These are phyloP conservation scores for Trichosporon asahii DNA, from an alignment of 1,284 basidiomycete species.

Conservation along the genomic window DNA sequence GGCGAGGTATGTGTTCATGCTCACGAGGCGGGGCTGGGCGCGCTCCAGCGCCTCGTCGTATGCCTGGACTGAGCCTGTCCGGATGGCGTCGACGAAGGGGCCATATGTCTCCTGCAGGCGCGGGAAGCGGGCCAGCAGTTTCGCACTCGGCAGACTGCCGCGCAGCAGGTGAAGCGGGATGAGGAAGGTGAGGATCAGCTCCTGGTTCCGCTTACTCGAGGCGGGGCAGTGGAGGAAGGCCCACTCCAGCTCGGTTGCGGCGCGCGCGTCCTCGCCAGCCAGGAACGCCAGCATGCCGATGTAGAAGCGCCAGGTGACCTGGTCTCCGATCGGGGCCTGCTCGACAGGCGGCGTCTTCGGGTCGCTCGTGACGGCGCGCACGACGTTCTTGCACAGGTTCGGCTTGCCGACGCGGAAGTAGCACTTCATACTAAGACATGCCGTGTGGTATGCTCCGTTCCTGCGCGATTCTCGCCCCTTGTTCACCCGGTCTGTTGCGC, in stretches of 20 bases:
- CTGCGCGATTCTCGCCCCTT: constrained; percentile 73
- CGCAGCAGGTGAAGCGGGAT: constrained; percentile 82
- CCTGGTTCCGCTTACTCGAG: constrained; percentile 67
- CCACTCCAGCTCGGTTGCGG: constrained; percentile 74
- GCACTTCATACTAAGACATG: constrained; percentile 83
- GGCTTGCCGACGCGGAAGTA: constrained; percentile 94
- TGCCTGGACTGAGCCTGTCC: constrained; percentile 68
- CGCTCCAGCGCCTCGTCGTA: constrained; percentile 74
- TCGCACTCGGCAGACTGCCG: constrained; percentile 72
- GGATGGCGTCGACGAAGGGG: constrained; percentile 76
- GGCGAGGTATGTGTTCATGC: constrained; percentile 77
- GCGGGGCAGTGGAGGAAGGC: constrained; percentile 77
- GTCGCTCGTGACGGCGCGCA: constrained; percentile 81
- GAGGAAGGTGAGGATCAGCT: constrained; percentile 87
- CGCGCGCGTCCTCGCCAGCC: constrained; percentile 83
- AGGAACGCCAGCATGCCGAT: constrained; percentile 89
- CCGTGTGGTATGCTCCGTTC: constrained; percentile 93
- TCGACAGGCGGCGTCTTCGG: constrained; percentile 74
- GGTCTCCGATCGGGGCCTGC: constrained; percentile 76
- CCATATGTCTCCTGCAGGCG: constrained; percentile 68
- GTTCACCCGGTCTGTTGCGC: constrained; percentile 78
- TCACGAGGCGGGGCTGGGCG: constrained; percentile 67
- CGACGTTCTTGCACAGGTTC: constrained; percentile 84
- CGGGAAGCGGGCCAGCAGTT: constrained; percentile 68
- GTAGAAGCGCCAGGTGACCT: constrained; percentile 90